These are phyloP conservation scores for Stellera chamaejasme DNA, from an alignment of 345 rosid genomes.

Conservation along the genomic window DNA sequence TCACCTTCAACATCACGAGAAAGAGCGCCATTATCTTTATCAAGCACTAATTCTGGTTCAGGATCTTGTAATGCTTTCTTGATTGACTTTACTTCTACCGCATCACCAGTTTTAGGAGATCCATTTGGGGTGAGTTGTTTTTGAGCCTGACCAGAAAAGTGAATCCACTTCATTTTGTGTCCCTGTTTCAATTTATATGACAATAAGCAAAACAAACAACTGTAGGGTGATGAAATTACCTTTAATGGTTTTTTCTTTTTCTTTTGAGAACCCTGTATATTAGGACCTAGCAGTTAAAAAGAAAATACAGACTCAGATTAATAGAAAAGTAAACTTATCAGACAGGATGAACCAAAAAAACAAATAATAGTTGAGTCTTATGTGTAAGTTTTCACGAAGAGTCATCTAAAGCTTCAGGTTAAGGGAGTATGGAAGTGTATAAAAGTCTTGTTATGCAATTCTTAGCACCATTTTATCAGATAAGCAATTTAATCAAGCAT, in stretches of 20 bases:
- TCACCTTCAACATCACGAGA: slow-evolving; percentile 32
- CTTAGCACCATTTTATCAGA: slow-evolving; percentile 8
- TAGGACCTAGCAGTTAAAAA: slow-evolving; percentile 39
- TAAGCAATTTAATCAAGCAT: background rate
- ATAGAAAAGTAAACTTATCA: slow-evolving; percentile 3
- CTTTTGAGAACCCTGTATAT: slow-evolving; percentile 62
- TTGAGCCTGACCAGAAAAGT: slow-evolving; percentile 39
- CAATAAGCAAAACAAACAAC: slow-evolving; percentile 6
- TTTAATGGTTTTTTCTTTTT: slow-evolving; percentile 46
- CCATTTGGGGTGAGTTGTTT: slow-evolving; percentile 32
- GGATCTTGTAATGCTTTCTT: slow-evolving; percentile 20
- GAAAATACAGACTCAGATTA: slow-evolving; percentile 9
- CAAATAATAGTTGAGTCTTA: background rate
- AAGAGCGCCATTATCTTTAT: slow-evolving; percentile 22
- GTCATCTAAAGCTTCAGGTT: too few species aligned
- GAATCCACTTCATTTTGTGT: background rate
- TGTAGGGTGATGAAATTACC: slow-evolving; percentile 33
- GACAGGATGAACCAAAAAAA: background rate
- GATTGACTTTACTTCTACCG: slow-evolving; percentile 24
- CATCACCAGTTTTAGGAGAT: slow-evolving; percentile 27
- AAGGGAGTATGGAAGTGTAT: too few species aligned
- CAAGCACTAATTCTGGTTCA: slow-evolving; percentile 21
- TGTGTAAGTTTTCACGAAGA: slow-evolving; percentile 2
- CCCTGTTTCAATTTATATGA: slow-evolving; percentile 3
- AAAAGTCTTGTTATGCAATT: too few species aligned